Percentiles rank a stretch among this genome's conserved stretches.
These are phyloP conservation scores for Groenewaldozyma salmanticensis DNA, from an alignment of 805 yeast genomes.

Conservation along the genomic window DNA sequence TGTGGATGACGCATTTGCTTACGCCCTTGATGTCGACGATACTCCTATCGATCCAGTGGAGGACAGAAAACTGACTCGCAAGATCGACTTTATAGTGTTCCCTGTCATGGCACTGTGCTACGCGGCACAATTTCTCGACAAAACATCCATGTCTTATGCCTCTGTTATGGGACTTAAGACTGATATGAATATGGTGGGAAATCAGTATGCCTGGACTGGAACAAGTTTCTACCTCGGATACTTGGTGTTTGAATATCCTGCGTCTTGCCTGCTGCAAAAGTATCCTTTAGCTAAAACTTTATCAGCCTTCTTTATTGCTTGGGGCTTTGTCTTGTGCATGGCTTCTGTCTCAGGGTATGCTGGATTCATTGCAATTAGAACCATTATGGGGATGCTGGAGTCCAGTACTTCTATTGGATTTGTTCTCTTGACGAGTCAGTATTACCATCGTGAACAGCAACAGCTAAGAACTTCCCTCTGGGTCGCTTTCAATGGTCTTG, in stretches of 20 bases:
- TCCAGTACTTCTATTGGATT: slow-evolving; percentile 51
- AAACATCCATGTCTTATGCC: slow-evolving; percentile 4
- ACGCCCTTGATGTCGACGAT: slow-evolving; percentile 1
- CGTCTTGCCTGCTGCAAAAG: slow-evolving; percentile 37
- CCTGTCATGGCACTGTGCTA: neutral
- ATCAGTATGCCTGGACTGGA: slow-evolving; percentile 35
- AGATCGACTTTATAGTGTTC: slow-evolving; percentile 32
- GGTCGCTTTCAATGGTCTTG: slow-evolving; percentile 35
- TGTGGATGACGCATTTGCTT: neutral
- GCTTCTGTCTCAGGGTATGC: slow-evolving; percentile 32
- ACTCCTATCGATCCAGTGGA: slow-evolving; percentile 7
- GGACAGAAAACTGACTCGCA: slow-evolving; percentile 32
- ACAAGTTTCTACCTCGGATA: slow-evolving; percentile 56
- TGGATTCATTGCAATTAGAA: slow-evolving; percentile 40
- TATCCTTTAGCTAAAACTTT: slow-evolving; percentile 43
- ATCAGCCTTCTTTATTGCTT: slow-evolving; percentile 39
- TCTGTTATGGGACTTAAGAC: slow-evolving; percentile 6
- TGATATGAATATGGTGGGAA: slow-evolving; percentile 35
- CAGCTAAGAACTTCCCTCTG: slow-evolving; percentile 35
- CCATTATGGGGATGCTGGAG: slow-evolving; percentile 43
- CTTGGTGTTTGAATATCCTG: slow-evolving; percentile 44
- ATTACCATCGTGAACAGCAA: slow-evolving; percentile 39
- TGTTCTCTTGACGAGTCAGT: slow-evolving; percentile 46
- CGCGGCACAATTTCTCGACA: slow-evolving; percentile 6
- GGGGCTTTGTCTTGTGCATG: slow-evolving; percentile 45